These are phyloP conservation scores for Stephania cephalantha DNA, from an alignment of 164 flowering plant genomes.

Conservation along the genomic window DNA sequence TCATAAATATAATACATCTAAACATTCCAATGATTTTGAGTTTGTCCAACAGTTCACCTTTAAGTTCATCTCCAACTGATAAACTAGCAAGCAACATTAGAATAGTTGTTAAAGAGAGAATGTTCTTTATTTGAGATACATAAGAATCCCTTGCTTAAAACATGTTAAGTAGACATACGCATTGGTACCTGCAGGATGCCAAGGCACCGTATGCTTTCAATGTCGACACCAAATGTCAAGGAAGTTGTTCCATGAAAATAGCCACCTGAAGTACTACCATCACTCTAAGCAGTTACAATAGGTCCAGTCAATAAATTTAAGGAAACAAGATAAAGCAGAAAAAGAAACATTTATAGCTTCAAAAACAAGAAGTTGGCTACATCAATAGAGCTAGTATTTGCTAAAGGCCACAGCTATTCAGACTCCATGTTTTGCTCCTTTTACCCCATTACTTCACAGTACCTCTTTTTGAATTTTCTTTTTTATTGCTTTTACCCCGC, in stretches of 20 bases:
- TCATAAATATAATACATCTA: background rate
- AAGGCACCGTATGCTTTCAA: constrained; percentile 50
- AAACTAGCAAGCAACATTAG: background rate
- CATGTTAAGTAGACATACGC: background rate
- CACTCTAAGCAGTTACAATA: background rate
- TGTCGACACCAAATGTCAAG: constrained; percentile 68
- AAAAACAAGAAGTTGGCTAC: background rate
- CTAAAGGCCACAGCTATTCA: background rate
- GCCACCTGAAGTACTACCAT: constrained; percentile 47
- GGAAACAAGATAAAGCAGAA: background rate
- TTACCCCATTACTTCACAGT: no score
- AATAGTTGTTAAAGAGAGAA: background rate
- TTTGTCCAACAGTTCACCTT: background rate
- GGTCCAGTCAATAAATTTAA: background rate
- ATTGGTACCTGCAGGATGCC: constrained; percentile 66
- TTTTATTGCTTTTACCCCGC: background rate
- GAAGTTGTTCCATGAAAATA: constrained; percentile 59
- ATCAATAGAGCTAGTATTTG: no score
- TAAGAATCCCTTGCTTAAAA: background rate
- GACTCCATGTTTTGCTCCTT: no score
- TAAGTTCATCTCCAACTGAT: background rate
- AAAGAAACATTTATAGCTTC: background rate
- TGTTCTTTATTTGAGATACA: no score
- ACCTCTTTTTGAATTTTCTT: background rate
- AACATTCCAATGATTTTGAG: background rate